A percentile compares a stretch with the other conserved stretches of the same genome.
Evolutionary conservation across 1,139 yeast genomes (phyloP).

Genomic region (Kodamaea plutei): DNA sequence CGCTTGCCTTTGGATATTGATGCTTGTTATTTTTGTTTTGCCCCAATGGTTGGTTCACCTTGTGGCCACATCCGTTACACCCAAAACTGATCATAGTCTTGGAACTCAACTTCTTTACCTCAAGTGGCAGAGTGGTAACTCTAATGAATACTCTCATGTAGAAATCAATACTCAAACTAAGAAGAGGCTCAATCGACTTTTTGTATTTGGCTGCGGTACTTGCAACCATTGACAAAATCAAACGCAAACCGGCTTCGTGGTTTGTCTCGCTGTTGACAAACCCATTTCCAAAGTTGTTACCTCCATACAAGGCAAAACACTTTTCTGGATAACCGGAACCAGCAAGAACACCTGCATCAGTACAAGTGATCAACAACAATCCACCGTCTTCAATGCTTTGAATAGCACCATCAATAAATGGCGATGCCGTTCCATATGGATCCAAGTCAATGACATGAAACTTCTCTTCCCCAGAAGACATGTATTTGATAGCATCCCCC

Average conservation of each 20-base stretch:
- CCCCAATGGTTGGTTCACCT: slow-evolving; percentile 71
- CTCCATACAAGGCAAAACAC: slow-evolving; percentile 91
- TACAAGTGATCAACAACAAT: slow-evolving; percentile 82
- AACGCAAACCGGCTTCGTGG: slow-evolving; percentile 88
- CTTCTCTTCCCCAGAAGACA: slow-evolving; percentile 48
- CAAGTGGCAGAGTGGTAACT: slow-evolving; percentile 71
- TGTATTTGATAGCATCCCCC: slow-evolving; percentile 85
- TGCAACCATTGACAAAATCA: slow-evolving; percentile 73
- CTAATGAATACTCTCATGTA: slow-evolving; percentile 82
- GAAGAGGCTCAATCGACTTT: slow-evolving; percentile 78
- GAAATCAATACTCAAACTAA: slow-evolving; percentile 84
- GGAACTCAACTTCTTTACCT: slow-evolving; percentile 71
- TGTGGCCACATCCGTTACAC: slow-evolving; percentile 85
- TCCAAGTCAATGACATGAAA: slow-evolving; percentile 90
- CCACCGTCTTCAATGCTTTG: slow-evolving; percentile 82
- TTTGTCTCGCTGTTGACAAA: slow-evolving; percentile 74
- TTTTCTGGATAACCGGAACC: slow-evolving; percentile 97
- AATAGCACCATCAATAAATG: slow-evolving; percentile 87
- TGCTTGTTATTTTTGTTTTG: slow-evolving; percentile 32
- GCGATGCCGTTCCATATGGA: slow-evolving; percentile 97
- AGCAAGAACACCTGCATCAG: slow-evolving; percentile 93
- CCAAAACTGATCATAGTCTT: slow-evolving; percentile 75
- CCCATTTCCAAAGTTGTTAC: slow-evolving; percentile 56
- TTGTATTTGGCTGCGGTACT: slow-evolving; percentile 87
- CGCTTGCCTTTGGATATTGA: slow-evolving; percentile 30